Percentiles rank a stretch among this genome's conserved stretches.
These are phyloP conservation scores for Neurospora sp. DNA, from an alignment of 495 filamentous ascomycete genomes.

Conservation along the genomic window DNA sequence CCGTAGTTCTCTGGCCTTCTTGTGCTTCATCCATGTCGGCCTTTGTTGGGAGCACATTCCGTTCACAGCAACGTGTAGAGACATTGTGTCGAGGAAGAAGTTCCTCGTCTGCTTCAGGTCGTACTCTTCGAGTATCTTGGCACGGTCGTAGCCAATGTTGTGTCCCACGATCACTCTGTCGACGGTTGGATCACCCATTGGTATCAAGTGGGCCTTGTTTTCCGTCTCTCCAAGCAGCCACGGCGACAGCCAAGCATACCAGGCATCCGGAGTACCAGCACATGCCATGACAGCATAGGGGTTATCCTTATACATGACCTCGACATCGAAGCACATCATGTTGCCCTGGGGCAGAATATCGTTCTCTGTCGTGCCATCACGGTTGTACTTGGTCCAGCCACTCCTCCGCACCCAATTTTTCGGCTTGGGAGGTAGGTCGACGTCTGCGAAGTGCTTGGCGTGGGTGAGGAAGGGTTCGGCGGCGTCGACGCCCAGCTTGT, in stretches of 20 bases:
- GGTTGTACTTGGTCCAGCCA: conserved; percentile 90
- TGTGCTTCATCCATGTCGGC: conserved; percentile 92
- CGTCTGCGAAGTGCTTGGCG: conserved; percentile 61
- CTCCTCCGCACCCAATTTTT: conserved; percentile 67
- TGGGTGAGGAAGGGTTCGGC: conserved; percentile 76
- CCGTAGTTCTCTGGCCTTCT: conserved; percentile 75
- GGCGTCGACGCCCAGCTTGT: conserved; percentile 77
- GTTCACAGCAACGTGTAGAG: conserved; percentile 92
- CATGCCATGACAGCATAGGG: conserved; percentile 95
- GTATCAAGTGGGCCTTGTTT: conserved; percentile 70
- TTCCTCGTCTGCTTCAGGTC: conserved; percentile 69
- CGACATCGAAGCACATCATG: conserved; percentile 87
- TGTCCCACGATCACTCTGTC: conserved; percentile 80
- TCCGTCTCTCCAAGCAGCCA: conserved; percentile 82
- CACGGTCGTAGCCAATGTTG: conserved; percentile 92
- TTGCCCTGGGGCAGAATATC: conserved; percentile 70
- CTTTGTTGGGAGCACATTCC: conserved; percentile 97
- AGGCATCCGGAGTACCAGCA: conserved; percentile 73
- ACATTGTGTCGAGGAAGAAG: conserved; percentile 96
- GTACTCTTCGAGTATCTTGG: conserved; percentile 85
- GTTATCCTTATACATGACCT: conserved; percentile 91
- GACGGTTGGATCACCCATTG: conserved; percentile 62
- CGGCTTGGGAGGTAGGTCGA: conserved; percentile 62
- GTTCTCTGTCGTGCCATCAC: conserved; percentile 57
- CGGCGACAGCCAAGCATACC: conserved; percentile 96